Evolutionary conservation across 2,329 filamentous ascomycete species (phyloP).

Genomic region (Nothomitra cinnamomea): DNA sequence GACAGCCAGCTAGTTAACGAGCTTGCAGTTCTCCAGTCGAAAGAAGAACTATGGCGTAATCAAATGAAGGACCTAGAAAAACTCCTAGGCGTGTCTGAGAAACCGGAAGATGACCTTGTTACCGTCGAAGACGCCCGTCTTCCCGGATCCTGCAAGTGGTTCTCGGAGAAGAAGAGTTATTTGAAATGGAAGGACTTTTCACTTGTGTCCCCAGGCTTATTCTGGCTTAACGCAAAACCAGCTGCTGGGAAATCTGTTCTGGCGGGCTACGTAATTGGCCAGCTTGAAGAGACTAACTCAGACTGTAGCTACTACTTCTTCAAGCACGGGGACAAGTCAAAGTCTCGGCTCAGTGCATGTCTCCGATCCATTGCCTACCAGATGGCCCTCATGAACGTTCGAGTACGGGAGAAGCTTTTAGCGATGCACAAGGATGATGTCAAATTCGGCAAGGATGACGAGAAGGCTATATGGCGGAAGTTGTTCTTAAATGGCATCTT

Average conservation of each 20-base stretch:
- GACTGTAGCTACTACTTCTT: slow-evolving; percentile 22
- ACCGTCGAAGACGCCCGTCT: slow-evolving; percentile 8
- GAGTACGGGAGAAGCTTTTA: slow-evolving; percentile 10
- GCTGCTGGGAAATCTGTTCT: slow-evolving; percentile 21
- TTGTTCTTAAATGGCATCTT: slow-evolving; percentile 17
- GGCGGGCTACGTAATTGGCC: slow-evolving; percentile 15
- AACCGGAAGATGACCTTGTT: slow-evolving; percentile 12
- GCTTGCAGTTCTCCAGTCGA: background rate
- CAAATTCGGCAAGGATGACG: slow-evolving; percentile 12
- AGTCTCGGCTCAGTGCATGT: slow-evolving; percentile 13
- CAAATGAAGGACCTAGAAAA: slow-evolving; percentile 9
- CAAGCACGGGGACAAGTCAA: slow-evolving; percentile 16
- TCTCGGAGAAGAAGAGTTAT: slow-evolving; percentile 10
- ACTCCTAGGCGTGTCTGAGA: slow-evolving; percentile 8
- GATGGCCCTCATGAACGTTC: slow-evolving; percentile 15
- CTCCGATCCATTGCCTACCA: slow-evolving; percentile 21
- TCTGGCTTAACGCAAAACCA: slow-evolving; percentile 20
- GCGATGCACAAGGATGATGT: slow-evolving; percentile 11
- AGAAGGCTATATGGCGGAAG: slow-evolving; percentile 15
- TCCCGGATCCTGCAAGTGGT: slow-evolving; percentile 14
- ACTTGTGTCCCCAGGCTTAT: slow-evolving; percentile 7
- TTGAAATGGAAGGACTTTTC: slow-evolving; percentile 6
- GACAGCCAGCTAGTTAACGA: background rate
- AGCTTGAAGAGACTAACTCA: slow-evolving; percentile 9
- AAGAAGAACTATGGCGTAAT: background rate